Evolutionary conservation across 1,284 basidiomycete species (phyloP).

Genomic region (Microstroma glucosiphilum): DNA sequence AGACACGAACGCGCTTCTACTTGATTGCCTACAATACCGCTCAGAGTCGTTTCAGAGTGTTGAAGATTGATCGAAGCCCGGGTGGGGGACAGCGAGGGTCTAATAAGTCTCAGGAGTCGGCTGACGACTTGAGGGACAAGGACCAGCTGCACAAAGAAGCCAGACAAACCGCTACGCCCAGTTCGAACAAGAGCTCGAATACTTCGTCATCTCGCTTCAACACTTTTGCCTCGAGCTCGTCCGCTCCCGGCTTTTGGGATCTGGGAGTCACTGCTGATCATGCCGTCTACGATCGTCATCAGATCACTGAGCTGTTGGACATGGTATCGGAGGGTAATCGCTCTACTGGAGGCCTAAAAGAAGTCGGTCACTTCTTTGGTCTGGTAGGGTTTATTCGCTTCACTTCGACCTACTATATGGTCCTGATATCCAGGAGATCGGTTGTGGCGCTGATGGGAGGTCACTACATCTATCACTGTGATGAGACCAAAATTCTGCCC

Average conservation of each 20-base stretch:
- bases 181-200: background rate
- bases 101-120: background rate
- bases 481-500: conserved; percentile 77
- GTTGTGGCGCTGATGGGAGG: conserved; percentile 91
- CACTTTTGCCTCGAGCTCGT: background rate
- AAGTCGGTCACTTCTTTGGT: conserved; percentile 57
- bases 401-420: conserved; percentile 50
- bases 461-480: conserved; percentile 95
- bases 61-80: conserved; percentile 44
- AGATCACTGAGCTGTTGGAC: conserved; percentile 81
- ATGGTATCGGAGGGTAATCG: conserved; percentile 94
- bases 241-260: conserved; percentile 21
- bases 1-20: conserved; percentile 40
- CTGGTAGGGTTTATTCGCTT: conserved; percentile 57
- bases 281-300: conserved; percentile 69
- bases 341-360: conserved; percentile 76
- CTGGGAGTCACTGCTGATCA: conserved; percentile 42
- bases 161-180: background rate
- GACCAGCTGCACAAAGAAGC: background rate
- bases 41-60: conserved; percentile 43
- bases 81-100: background rate
- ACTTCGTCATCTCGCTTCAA: background rate
- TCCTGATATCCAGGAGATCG: conserved; percentile 75
- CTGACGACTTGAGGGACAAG: background rate
- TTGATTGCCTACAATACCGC: conserved; percentile 44